Evolutionary conservation across 2,329 filamentous ascomycete genomes (phyloP).

Genomic region (Aureobasidium musti): DNA sequence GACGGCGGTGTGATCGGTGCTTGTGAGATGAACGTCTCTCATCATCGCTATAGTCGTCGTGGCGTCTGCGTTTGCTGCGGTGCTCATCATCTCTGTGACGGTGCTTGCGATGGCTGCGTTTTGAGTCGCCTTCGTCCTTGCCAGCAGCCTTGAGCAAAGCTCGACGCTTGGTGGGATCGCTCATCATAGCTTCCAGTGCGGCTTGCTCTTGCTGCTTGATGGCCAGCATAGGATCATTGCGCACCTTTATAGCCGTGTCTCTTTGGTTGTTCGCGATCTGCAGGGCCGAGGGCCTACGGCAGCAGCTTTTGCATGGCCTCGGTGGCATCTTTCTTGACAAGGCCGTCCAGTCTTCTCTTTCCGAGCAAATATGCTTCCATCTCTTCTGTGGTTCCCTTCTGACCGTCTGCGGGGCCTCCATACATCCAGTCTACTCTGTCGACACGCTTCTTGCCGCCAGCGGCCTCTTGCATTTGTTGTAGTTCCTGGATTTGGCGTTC

Average conservation of each 20-base stretch:
- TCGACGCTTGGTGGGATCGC: conserved; percentile 67
- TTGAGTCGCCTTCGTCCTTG: conserved; percentile 37
- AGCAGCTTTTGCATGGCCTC: conserved; percentile 62
- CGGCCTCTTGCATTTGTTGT: conserved; percentile 82
- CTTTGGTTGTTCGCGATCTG: conserved; percentile 71
- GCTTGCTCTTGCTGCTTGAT: conserved; percentile 82
- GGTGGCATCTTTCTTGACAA: conserved; percentile 78
- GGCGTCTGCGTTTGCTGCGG: conserved; percentile 40
- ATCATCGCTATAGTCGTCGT: conserved; percentile 38
- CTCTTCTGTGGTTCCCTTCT: conserved; percentile 78
- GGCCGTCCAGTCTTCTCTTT: conserved; percentile 84
- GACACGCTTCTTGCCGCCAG: conserved; percentile 76
- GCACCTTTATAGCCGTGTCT: conserved; percentile 82
- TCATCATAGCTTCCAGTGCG: conserved; percentile 66
- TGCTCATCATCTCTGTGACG: conserved; percentile 39
- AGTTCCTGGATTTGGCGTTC: conserved; percentile 92
- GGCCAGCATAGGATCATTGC: conserved; percentile 86
- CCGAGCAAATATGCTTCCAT: conserved; percentile 92
- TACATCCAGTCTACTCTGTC: conserved; percentile 99
- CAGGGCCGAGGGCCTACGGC: conserved; percentile 54
- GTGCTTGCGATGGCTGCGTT: conserved; percentile 38
- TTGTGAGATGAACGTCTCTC: conserved; percentile 40
- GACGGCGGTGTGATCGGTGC: conserved; percentile 40
- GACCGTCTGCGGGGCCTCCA: conserved; percentile 75
- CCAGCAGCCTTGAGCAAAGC: conserved; percentile 61